Conservation (phyloP, 768 basidiomycete species). For the Suillus fuscotomentosus region DNA sequence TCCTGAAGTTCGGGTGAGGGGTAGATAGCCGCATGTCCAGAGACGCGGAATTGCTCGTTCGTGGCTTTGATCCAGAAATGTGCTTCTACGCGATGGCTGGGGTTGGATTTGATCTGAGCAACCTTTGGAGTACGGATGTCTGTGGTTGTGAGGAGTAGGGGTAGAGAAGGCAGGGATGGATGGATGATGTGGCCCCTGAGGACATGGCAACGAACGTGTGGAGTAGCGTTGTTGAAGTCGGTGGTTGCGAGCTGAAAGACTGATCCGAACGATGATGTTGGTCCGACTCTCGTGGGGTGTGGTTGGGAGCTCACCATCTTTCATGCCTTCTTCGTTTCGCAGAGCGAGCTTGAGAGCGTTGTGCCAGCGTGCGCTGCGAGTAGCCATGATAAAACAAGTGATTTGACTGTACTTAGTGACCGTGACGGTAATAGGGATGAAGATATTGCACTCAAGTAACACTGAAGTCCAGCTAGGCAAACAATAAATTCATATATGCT, state of each 20-base stretch:
- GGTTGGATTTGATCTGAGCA: slow-evolving; percentile 47
- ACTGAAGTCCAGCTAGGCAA: too few relatives aligned
- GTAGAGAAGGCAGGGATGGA: slow-evolving; percentile 41
- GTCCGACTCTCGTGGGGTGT: not conserved
- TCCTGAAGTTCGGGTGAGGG: slow-evolving; percentile 12
- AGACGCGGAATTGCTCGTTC: slow-evolving; percentile 72
- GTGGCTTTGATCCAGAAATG: slow-evolving; percentile 74
- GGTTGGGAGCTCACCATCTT: slow-evolving; percentile 8
- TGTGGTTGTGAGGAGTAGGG: slow-evolving; percentile 66
- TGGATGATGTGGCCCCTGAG: slow-evolving; percentile 58
- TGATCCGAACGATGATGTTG: slow-evolving; percentile 20
- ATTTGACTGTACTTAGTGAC: not conserved
- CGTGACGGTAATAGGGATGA: too few relatives aligned
- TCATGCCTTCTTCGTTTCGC: slow-evolving; percentile 37
- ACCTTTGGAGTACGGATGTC: slow-evolving; percentile 75
- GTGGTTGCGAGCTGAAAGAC: slow-evolving; percentile 52
- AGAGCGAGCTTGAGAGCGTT: slow-evolving; percentile 43
- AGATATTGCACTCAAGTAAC: too few relatives aligned
- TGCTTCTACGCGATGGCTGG: slow-evolving; percentile 47
- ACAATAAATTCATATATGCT: too few relatives aligned
- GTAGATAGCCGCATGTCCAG: slow-evolving; percentile 55
- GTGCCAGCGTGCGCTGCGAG: slow-evolving; percentile 45
- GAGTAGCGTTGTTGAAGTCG: slow-evolving; percentile 29
- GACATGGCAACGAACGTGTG: slow-evolving; percentile 65
- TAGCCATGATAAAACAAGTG: slow-evolving; percentile 9